Evolutionary conservation across 768 basidiomycete genomes (phyloP).

Genomic region (Hygrophoropsis aurantiaca): DNA sequence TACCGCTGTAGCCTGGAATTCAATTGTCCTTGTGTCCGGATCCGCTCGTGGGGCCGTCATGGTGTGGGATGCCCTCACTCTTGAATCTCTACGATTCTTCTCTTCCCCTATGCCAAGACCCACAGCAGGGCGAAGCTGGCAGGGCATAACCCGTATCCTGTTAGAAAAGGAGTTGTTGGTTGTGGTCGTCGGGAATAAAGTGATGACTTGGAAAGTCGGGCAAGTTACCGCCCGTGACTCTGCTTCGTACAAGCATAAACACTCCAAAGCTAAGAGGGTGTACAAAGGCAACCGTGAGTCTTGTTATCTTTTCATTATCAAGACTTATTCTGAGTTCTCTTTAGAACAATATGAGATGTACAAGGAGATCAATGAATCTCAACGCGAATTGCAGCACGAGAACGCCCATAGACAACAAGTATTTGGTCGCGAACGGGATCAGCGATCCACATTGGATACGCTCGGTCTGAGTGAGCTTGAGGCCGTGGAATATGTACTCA

Average conservation of each 20-base stretch:
- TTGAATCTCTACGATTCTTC: slow-evolving; percentile 57
- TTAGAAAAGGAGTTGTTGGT: slow-evolving; percentile 56
- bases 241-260: slow-evolving; percentile 32
- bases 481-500: slow-evolving; percentile 76
- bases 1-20: slow-evolving; percentile 63
- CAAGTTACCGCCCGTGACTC: slow-evolving; percentile 31
- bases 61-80: slow-evolving; percentile 67
- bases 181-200: slow-evolving; percentile 57
- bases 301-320: background rate
- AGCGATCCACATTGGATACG: slow-evolving; percentile 52
- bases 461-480: slow-evolving; percentile 75
- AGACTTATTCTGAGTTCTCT: slow-evolving; percentile 1
- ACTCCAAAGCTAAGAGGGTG: slow-evolving; percentile 23
- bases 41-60: slow-evolving; percentile 58
- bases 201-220: slow-evolving; percentile 70
- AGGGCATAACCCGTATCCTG: slow-evolving; percentile 55
- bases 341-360: slow-evolving; percentile 65
- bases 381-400: slow-evolving; percentile 52
- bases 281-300: slow-evolving; percentile 50
- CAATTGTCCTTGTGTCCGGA: slow-evolving; percentile 62
- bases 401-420: slow-evolving; percentile 32
- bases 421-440: slow-evolving; percentile 55
- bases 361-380: slow-evolving; percentile 62
- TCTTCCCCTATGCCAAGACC: slow-evolving; percentile 42
- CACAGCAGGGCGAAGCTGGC: slow-evolving; percentile 33